Conservation (phyloP, 2,329 filamentous ascomycete species). For the Fusarium stilboides region DNA sequence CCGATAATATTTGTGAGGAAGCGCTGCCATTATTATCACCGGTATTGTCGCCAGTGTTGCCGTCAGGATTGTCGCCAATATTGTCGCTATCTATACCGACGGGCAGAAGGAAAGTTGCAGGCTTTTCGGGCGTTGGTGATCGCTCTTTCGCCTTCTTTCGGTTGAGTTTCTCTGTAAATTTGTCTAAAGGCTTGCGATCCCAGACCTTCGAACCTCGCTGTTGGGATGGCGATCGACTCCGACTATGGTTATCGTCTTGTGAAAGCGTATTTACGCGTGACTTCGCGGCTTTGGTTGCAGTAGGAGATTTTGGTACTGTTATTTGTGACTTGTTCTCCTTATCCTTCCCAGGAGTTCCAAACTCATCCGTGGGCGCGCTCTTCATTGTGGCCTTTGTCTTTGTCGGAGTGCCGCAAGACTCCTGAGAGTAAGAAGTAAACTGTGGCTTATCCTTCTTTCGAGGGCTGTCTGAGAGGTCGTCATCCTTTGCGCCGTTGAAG, state of each 20-base stretch:
- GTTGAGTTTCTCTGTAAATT: neutral
- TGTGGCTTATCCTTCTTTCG: constrained; percentile 19
- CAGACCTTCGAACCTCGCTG: constrained; percentile 5
- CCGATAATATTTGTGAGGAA: constrained; percentile 34
- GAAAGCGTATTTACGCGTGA: constrained; percentile 17
- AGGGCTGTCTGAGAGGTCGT: constrained; percentile 15
- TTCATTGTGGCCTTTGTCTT: constrained; percentile 20
- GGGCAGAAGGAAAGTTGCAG: constrained; percentile 28
- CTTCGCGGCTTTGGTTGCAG: constrained; percentile 26
- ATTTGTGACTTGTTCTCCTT: constrained; percentile 9
- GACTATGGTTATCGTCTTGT: constrained; percentile 12
- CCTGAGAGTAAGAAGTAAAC: constrained; percentile 27
- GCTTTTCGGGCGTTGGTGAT: constrained; percentile 8
- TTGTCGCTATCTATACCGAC: constrained; percentile 21
- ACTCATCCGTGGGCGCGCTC: constrained; percentile 15
- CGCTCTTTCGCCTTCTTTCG: constrained; percentile 3
- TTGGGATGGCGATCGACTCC: constrained; percentile 19
- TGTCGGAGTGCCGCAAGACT: constrained; percentile 35
- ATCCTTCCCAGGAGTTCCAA: constrained; percentile 32
- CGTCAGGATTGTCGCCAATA: neutral
- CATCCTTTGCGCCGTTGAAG: neutral
- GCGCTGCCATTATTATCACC: neutral
- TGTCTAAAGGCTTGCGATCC: neutral
- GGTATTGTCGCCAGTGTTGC: neutral
- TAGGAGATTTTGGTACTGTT: constrained; percentile 16